These are phyloP conservation scores for Hypoxylon sp. DNA, from an alignment of 2,329 filamentous ascomycete species.

Conservation along the genomic window DNA sequence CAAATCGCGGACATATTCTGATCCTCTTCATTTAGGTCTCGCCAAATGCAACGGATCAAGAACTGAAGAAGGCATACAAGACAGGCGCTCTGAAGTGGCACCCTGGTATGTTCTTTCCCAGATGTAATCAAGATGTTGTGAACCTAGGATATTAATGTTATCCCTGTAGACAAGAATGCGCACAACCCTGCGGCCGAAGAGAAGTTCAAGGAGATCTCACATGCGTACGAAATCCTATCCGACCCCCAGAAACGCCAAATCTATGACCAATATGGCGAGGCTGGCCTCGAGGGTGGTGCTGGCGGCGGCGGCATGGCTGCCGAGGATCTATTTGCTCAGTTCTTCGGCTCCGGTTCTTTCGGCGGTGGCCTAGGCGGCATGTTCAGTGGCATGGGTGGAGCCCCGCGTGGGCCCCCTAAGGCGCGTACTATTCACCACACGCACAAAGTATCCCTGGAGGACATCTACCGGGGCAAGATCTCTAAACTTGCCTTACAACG, in stretches of 20 bases:
- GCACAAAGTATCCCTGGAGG: slow-evolving; percentile 97
- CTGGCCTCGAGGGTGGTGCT: slow-evolving; percentile 90
- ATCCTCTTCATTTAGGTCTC: slow-evolving; percentile 69
- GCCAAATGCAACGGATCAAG: slow-evolving; percentile 82
- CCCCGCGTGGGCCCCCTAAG: slow-evolving; percentile 83
- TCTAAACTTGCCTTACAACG: slow-evolving; percentile 98
- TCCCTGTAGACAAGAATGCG: slow-evolving; percentile 86
- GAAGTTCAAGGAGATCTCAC: slow-evolving; percentile 98
- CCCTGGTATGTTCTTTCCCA: slow-evolving; percentile 70
- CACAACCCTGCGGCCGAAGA: slow-evolving; percentile 93
- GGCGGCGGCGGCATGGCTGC: slow-evolving; percentile 89
- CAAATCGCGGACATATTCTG: slow-evolving; percentile 12
- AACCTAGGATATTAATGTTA: slow-evolving; percentile 29
- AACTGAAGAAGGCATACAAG: slow-evolving; percentile 93
- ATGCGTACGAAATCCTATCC: slow-evolving; percentile 94
- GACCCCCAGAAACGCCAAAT: slow-evolving; percentile 90
- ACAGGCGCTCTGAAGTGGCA: slow-evolving; percentile 85
- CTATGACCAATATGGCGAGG: slow-evolving; percentile 98
- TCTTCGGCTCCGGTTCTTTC: slow-evolving; percentile 84
- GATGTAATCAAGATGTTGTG: neutral
- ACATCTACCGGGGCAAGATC: slow-evolving; percentile 97
- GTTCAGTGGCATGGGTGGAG: slow-evolving; percentile 81
- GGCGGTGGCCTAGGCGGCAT: slow-evolving; percentile 82
- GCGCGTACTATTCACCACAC: slow-evolving; percentile 97
- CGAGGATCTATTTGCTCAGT: slow-evolving; percentile 96